Conservation (phyloP, 106 monocot species). For the Acorus gramineus region DNA sequence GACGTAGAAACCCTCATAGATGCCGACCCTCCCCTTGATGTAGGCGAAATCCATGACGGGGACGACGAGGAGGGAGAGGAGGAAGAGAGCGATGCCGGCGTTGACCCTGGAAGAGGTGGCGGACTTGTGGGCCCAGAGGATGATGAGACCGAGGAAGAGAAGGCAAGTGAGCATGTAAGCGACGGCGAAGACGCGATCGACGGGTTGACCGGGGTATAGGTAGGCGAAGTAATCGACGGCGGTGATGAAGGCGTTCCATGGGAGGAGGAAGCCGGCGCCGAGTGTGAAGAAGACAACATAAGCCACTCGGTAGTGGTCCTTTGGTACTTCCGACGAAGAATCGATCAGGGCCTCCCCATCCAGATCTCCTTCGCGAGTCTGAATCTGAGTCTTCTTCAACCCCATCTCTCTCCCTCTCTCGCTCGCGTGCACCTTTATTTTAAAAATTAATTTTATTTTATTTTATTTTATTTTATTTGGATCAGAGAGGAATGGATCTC, state of each 20-base stretch:
- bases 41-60: constrained; percentile 55
- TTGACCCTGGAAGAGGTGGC: constrained; percentile 55
- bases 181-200: constrained; percentile 91
- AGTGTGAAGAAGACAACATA: constrained; percentile 73
- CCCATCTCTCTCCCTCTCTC: too few relatives aligned
- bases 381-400: too few relatives aligned
- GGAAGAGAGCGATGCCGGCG: constrained; percentile 53
- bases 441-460: too few relatives aligned
- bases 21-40: constrained; percentile 33
- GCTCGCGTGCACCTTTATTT: too few relatives aligned
- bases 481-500: too few relatives aligned
- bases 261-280: constrained; percentile 80
- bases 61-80: constrained; percentile 39
- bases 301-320: constrained; percentile 49
- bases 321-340: constrained; percentile 13
- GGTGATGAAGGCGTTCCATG: constrained; percentile 97
- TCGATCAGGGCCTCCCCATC: too few relatives aligned
- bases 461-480: too few relatives aligned
- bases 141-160: constrained; percentile 49
- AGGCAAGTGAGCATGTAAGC: constrained; percentile 68
- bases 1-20: constrained; percentile 44
- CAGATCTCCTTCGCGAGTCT: too few relatives aligned
- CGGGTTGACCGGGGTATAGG: constrained; percentile 61
- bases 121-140: constrained; percentile 41
- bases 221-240: constrained; percentile 94